Conservation (phyloP, 202 grass and related monocot genomes). For the Hordeum pubiflorum region DNA sequence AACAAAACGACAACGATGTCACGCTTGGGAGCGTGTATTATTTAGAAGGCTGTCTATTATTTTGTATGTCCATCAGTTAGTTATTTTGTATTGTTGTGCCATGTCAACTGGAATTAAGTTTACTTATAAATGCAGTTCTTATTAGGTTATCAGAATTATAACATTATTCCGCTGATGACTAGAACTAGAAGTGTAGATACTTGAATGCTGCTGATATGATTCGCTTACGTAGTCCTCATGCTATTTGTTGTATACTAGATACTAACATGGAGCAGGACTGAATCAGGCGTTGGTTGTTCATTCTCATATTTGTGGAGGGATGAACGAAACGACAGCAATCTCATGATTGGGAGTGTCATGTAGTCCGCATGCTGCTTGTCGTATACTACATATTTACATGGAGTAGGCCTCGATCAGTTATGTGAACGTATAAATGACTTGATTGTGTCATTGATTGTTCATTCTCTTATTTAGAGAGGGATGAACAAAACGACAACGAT, state of each 20-base stretch:
- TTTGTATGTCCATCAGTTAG: slow-evolving; percentile 18
- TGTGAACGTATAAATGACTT: background rate
- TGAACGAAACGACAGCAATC: background rate
- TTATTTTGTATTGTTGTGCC: background rate
- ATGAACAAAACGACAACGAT: background rate
- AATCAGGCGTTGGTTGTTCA: background rate
- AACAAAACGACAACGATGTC: background rate
- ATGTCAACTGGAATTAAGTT: background rate
- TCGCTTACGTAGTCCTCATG: background rate
- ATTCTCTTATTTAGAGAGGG: background rate
- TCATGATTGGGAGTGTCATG: background rate
- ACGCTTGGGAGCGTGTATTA: background rate
- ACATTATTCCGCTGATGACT: background rate
- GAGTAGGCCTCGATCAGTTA: background rate
- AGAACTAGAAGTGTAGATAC: background rate
- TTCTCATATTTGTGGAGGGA: background rate
- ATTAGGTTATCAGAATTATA: background rate
- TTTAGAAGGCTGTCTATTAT: background rate
- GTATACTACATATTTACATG: background rate
- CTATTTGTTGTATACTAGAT: background rate
- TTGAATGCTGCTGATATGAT: background rate
- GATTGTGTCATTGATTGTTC: background rate
- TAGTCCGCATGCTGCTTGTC: background rate
- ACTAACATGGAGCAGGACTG: background rate
- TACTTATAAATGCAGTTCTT: background rate